These are phyloP conservation scores for Tilletia setariae DNA, from an alignment of 1,284 basidiomycete genomes.

Conservation along the genomic window DNA sequence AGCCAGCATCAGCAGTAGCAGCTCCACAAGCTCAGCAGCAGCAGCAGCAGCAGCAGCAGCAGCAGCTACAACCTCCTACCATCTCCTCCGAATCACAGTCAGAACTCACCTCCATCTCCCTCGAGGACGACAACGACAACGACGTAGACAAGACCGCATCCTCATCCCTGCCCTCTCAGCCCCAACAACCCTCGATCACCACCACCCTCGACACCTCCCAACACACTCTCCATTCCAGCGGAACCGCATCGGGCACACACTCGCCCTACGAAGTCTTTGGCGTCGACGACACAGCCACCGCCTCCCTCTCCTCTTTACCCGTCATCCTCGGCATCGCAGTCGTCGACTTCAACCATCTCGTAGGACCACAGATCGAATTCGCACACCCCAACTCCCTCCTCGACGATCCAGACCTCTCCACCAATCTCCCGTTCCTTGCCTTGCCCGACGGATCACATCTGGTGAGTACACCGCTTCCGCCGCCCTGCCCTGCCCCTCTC, in stretches of 20 bases:
- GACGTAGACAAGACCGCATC: not conserved
- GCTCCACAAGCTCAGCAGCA: not conserved
- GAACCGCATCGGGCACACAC: not conserved
- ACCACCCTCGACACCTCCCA: not conserved
- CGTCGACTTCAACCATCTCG: conserved; percentile 52
- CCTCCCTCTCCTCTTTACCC: not conserved
- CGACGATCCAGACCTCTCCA: conserved; percentile 44
- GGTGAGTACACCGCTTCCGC: conserved; percentile 57
- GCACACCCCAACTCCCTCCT: conserved; percentile 40
- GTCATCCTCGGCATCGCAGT: conserved; percentile 50
- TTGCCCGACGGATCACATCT: conserved; percentile 95
- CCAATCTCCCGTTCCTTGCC: conserved; percentile 85
- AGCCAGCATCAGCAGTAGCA: not conserved
- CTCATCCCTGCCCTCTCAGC: not conserved
- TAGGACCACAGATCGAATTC: conserved; percentile 51
- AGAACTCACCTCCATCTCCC: conserved; percentile 3
- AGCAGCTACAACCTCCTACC: not conserved
- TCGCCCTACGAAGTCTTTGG: conserved; percentile 13
- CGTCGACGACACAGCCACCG: not conserved
- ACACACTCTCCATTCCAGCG: not conserved
- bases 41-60: not conserved
- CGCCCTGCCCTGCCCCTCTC: no score
- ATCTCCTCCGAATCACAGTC: not conserved
- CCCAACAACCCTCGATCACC: not conserved
- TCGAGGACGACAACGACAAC: not conserved